Base-by-base conservation (phyloP, 2,329 filamentous ascomycete genomes). In the Alternaria sp. region DNA sequence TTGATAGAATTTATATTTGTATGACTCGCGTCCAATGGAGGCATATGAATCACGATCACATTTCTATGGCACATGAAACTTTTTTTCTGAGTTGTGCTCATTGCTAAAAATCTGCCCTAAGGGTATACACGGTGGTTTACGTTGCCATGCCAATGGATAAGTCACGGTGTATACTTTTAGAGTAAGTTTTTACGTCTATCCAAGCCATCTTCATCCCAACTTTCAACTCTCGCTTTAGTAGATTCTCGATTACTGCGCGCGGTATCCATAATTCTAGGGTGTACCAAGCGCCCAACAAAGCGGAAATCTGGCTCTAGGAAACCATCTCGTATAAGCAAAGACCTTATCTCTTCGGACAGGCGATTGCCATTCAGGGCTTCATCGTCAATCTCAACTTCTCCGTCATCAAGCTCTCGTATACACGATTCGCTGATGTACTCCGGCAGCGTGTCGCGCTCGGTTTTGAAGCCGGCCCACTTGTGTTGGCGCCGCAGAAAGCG, bases 341-440 rank as follows among this genome's bases (percentile, higher is more conserved):
- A 6, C 42, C 43, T 26, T 24, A 38, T 39, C 34, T 48, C 52
- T 36, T 30, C 32, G 14, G 22, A 43, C 24, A 48, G 44, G 1
- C 20, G 22, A 7, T 41, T 20, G 4, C 43, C 52, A 41, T 48
- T 36, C n/a, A 47, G 24, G 14, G n/a, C 24, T 16, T 47, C 14
- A 4, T 32, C 11, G 9, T 55, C 42, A 4, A 55, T 55, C 42
- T 30, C 7, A 12, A 55, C 22, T 18, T 34, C 38, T 16, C 52
- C 41, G 11, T 47, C 30, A 0, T 47, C 32, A 38, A 47, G 42
- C n/a, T 54, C 42, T 3, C 42, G 22, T n/a, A 54, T 30, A 16
- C 52, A 54, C n/a, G 42, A 54, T 18, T 30, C 24, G 32, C 22
- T 47, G 16, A 54, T 46, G 16, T 36, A 54, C 3, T 24, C 32